phyloP scores from a whole-genome alignment of 75 land plant genomes.

The Sequoiadendron giganteum region DNA sequence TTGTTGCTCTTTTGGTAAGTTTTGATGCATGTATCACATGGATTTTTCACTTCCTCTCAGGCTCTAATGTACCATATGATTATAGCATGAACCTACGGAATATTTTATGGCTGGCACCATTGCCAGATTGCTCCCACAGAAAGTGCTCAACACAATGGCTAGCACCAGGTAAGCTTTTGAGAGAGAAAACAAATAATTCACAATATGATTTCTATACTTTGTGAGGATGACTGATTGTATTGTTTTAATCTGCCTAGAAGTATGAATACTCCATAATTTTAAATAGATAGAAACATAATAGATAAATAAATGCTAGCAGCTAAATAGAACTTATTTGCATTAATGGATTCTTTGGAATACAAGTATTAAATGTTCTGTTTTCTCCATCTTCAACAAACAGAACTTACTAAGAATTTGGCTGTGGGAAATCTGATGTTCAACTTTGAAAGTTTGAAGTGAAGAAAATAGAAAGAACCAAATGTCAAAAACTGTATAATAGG shows the following conservation, averaged over 20 bases:
- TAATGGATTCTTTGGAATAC: not conserved
- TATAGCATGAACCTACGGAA: constrained; percentile 86
- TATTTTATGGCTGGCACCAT: constrained; percentile 97
- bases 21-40: not conserved
- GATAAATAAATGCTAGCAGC: not conserved
- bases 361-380: not conserved
- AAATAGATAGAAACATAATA: not conserved
- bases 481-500: not conserved
- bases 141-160: constrained; percentile 50
- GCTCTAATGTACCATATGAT: constrained; percentile 78
- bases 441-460: not conserved
- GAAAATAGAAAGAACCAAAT: not conserved
- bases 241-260: not conserved
- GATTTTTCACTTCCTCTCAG: constrained; percentile 39
- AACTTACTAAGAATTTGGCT: not conserved
- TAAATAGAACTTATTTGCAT: not conserved
- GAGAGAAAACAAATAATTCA: not conserved
- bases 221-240: not conserved
- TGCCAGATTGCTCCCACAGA: constrained; percentile 60
- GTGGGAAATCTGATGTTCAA: not conserved
- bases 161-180: constrained; percentile 59
- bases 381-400: not conserved
- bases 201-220: not conserved
- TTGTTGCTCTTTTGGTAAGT: not conserved
- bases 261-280: not conserved